phyloP scores from a whole-genome alignment of 2,329 filamentous ascomycete species.

The Aureobasidium sp. region DNA sequence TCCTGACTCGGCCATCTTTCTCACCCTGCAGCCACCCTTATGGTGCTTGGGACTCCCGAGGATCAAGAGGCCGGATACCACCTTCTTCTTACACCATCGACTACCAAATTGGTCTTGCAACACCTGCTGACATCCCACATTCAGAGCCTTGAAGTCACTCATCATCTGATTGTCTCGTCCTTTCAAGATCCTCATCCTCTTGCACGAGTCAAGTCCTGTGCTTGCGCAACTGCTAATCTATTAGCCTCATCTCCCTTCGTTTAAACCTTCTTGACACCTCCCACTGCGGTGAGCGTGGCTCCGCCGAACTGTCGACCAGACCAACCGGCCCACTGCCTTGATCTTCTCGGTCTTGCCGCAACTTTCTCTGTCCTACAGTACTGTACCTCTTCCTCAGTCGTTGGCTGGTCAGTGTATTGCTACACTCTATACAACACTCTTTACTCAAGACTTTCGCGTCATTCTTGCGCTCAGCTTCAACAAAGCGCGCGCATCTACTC shows the following conservation, averaged over 20 bases:
- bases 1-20: slow-evolving; percentile 9
- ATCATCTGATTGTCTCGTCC: slow-evolving; percentile 13
- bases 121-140: slow-evolving; percentile 12
- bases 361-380: slow-evolving; percentile 13
- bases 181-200: slow-evolving; percentile 12
- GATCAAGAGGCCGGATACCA: slow-evolving; percentile 4
- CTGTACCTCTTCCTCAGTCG: slow-evolving; percentile 1
- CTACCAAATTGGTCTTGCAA: slow-evolving; percentile 11
- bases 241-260: slow-evolving; percentile 17
- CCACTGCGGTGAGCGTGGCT: slow-evolving; percentile 13
- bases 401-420: slow-evolving; percentile 12
- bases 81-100: slow-evolving; percentile 1
- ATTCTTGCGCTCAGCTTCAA: not conserved
- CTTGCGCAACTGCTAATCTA: slow-evolving; percentile 19
- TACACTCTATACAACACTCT: slow-evolving; percentile 8
- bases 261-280: slow-evolving; percentile 13
- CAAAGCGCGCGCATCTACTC: not conserved
- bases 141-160: not conserved
- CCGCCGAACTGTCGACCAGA: slow-evolving; percentile 12
- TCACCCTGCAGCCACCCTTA: slow-evolving; percentile 11
- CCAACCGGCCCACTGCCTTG: slow-evolving; percentile 8
- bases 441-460: not conserved
- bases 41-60: slow-evolving; percentile 1
- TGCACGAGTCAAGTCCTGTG: slow-evolving; percentile 17
- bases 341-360: slow-evolving; percentile 14